A percentile compares a stretch with the other conserved stretches of the same genome.
Conservation (phyloP, 2,329 filamentous ascomycete genomes). For the Metarhizium humberi region DNA sequence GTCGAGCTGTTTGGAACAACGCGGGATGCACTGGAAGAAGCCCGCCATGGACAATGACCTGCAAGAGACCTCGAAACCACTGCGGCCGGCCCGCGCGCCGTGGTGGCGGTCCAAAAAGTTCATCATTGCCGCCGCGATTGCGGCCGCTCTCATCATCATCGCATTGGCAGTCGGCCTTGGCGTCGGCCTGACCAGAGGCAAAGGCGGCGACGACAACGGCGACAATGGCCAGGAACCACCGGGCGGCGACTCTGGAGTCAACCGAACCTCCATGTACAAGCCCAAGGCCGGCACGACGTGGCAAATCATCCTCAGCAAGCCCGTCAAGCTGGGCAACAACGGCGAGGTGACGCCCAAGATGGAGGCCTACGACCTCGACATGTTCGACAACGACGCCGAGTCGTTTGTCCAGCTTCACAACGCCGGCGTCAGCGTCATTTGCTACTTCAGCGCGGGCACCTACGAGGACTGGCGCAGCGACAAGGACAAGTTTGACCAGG, state of each 20-base stretch:
- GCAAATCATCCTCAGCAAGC: constrained; percentile 50
- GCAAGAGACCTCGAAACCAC: not conserved
- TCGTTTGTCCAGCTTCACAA: constrained; percentile 43
- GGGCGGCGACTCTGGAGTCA: not conserved
- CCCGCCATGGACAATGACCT: not conserved
- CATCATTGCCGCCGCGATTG: not conserved
- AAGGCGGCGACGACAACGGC: not conserved
- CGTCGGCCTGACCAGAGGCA: constrained; percentile 35
- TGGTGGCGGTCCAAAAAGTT: not conserved
- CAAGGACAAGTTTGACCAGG: constrained; percentile 38
- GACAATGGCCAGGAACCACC: not conserved
- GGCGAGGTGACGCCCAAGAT: constrained; percentile 33
- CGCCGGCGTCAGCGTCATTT: constrained; percentile 53
- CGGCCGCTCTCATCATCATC: constrained; percentile 21
- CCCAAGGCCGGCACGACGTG: constrained; percentile 37
- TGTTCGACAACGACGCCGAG: constrained; percentile 42
- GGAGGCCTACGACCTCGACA: constrained; percentile 36
- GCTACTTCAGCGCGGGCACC: constrained; percentile 64
- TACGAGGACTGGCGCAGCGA: constrained; percentile 57
- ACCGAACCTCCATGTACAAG: constrained; percentile 14
- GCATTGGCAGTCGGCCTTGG: constrained; percentile 46
- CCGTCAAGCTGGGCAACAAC: constrained; percentile 23
- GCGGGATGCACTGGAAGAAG: too few relatives aligned
- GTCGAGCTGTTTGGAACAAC: too few relatives aligned
- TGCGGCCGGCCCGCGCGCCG: not conserved